phyloP scores from a whole-genome alignment of 176 grass and related monocot species.

The Bromus sterilis region DNA sequence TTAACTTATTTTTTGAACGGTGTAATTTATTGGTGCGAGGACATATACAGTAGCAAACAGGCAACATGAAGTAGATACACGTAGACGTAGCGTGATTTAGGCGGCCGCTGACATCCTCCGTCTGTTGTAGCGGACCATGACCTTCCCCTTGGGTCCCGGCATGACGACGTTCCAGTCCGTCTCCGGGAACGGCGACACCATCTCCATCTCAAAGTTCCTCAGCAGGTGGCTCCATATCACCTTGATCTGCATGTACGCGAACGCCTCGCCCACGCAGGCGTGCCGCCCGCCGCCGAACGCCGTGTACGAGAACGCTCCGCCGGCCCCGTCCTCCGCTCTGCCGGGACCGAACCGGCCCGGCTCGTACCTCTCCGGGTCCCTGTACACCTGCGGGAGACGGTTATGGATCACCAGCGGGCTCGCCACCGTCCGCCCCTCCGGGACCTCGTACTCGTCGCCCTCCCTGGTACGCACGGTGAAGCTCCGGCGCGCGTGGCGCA shows the following conservation, averaged over 20 bases:
- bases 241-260: constrained; percentile 79
- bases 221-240: constrained; percentile 69
- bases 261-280: constrained; percentile 61
- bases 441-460: constrained; percentile 43
- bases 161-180: constrained; percentile 68
- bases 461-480: constrained; percentile 43
- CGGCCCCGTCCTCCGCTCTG: constrained; percentile 31
- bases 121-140: constrained; percentile 56
- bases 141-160: constrained; percentile 56
- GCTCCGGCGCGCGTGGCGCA: constrained; percentile 32
- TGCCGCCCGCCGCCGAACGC: constrained; percentile 68
- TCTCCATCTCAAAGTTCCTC: constrained; percentile 60
- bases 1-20: too few species aligned
- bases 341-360: constrained; percentile 18
- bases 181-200: constrained; percentile 52
- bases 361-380: constrained; percentile 39
- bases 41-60: too few species aligned
- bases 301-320: constrained; percentile 46
- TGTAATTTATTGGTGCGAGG: too few species aligned
- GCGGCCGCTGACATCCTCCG: background rate
- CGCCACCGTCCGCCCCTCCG: constrained; percentile 23
- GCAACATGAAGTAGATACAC: background rate
- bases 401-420: constrained; percentile 37
- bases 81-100: background rate
- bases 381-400: constrained; percentile 30